Conservation (phyloP, 805 yeast species). For the Candida silvatica region DNA sequence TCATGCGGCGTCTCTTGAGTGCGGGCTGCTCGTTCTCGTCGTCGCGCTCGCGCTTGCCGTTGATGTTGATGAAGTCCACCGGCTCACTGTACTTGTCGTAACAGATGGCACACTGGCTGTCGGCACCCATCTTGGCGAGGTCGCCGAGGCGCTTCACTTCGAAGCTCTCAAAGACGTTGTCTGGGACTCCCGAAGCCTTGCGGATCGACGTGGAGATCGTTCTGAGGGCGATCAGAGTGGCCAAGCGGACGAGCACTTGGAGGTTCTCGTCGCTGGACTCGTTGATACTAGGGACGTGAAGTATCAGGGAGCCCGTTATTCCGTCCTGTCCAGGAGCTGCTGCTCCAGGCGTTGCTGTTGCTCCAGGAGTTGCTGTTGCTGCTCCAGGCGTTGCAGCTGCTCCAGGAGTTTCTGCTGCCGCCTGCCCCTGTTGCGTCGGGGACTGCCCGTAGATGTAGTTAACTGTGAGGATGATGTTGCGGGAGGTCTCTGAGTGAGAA, state of each 20-base stretch:
- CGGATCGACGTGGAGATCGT: slow-evolving; percentile 46
- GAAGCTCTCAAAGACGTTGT: slow-evolving; percentile 42
- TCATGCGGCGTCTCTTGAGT: slow-evolving; percentile 6
- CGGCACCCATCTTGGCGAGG: slow-evolving; percentile 20
- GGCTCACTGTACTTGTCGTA: slow-evolving; percentile 40
- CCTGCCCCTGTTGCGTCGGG: slow-evolving; percentile 21
- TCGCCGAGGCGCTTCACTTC: slow-evolving; percentile 27
- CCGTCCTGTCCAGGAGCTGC: slow-evolving; percentile 4
- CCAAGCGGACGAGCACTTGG: slow-evolving; percentile 53
- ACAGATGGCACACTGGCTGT: slow-evolving; percentile 50
- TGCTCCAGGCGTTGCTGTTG: slow-evolving; percentile 20
- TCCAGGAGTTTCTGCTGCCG: slow-evolving; percentile 4
- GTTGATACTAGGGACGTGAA: slow-evolving; percentile 59
- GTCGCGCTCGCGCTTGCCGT: slow-evolving; percentile 9
- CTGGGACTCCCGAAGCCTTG: slow-evolving; percentile 43
- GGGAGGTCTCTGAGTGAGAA: slow-evolving; percentile 16
- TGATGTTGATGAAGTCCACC: slow-evolving; percentile 6
- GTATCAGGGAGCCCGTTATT: slow-evolving; percentile 45
- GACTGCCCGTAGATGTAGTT: slow-evolving; percentile 27
- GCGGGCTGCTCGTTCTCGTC: slow-evolving; percentile 7
- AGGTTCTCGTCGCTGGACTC: slow-evolving; percentile 53
- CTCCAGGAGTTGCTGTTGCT: slow-evolving; percentile 3
- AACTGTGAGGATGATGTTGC: slow-evolving; percentile 32
- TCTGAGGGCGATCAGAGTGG: slow-evolving; percentile 62
- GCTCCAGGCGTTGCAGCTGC: slow-evolving; percentile 25